These are phyloP conservation scores for Xylaria telfairii DNA, from an alignment of 495 filamentous ascomycete species.

Conservation along the genomic window DNA sequence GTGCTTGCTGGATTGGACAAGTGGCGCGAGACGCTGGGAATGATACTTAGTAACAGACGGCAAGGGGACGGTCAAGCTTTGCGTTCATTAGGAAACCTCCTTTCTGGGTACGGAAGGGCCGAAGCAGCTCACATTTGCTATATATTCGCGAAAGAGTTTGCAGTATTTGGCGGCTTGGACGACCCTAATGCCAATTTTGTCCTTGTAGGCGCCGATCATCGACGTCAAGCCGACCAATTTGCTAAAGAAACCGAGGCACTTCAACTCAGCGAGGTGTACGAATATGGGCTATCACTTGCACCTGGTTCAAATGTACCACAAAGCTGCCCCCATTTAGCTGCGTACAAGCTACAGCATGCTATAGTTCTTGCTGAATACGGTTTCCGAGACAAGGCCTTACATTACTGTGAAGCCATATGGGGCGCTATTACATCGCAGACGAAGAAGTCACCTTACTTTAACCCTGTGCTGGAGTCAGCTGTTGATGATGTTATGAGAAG, in stretches of 20 bases:
- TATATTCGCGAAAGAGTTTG: conserved; percentile 61
- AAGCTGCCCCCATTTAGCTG: conserved; percentile 79
- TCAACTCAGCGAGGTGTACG: conserved; percentile 89
- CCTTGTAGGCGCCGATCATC: conserved; percentile 83
- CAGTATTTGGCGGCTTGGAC: conserved; percentile 80
- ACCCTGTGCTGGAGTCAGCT: conserved; percentile 70
- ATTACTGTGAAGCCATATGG: conserved; percentile 88
- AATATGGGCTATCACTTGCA: conserved; percentile 77
- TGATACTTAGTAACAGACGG: conserved; percentile 87
- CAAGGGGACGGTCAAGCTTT: conserved; percentile 77
- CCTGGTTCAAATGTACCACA: conserved; percentile 57
- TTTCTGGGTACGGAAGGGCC: conserved; percentile 84
- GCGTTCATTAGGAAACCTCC: conserved; percentile 77
- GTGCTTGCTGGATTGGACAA: conserved; percentile 84
- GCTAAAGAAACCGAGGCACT: conserved; percentile 82
- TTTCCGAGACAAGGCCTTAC: conserved; percentile 78
- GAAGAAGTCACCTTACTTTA: conserved; percentile 81
- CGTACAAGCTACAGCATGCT: conserved; percentile 89
- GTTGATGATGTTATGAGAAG: conserved; percentile 86
- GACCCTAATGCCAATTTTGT: conserved; percentile 80
- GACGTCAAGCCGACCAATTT: conserved; percentile 66
- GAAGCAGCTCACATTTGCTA: conserved; percentile 93
- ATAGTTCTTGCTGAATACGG: conserved; percentile 83
- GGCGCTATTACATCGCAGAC: conserved; percentile 82
- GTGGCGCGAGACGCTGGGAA: conserved; percentile 88